Evolutionary conservation across 768 basidiomycete species (phyloP).

Genomic region (Ramaria rubella): DNA sequence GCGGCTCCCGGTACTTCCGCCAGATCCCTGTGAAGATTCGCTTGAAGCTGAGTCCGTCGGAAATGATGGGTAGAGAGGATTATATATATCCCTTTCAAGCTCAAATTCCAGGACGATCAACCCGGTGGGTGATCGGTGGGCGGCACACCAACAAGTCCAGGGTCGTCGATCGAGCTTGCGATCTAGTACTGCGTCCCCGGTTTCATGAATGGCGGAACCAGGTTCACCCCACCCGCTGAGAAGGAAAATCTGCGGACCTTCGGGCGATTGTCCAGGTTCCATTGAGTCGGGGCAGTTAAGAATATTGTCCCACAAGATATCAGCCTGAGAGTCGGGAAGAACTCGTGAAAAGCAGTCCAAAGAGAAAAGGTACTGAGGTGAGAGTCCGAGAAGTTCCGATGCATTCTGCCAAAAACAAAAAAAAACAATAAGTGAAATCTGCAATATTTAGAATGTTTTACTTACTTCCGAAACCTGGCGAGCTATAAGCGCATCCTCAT

Average conservation of each 20-base stretch:
- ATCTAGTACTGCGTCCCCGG: conserved; percentile 17
- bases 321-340: conserved; percentile 58
- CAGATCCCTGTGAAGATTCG: conserved; percentile 4
- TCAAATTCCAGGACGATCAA: conserved; percentile 76
- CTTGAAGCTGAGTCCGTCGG: conserved; percentile 9
- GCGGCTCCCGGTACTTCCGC: neutral
- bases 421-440: neutral
- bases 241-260: conserved; percentile 55
- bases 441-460: neutral
- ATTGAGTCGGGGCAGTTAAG: conserved; percentile 42
- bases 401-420: conserved; percentile 46
- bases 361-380: conserved; percentile 63
- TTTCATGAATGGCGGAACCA: conserved; percentile 35
- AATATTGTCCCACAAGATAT: conserved; percentile 66
- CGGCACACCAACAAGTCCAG: conserved; percentile 69
- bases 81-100: conserved; percentile 60
- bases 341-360: conserved; percentile 68
- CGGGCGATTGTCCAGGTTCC: neutral
- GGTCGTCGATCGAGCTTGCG: conserved; percentile 31
- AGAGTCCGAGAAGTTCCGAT: conserved; percentile 64
- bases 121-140: conserved; percentile 44
- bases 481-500: conserved; percentile 50
- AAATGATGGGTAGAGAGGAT: conserved; percentile 54
- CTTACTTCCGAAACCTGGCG: conserved; percentile 75
- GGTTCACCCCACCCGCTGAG: conserved; percentile 68